These are phyloP conservation scores for Phytophthora fragariaefolia DNA, from an alignment of 352 stramenopile genomes.

Conservation along the genomic window DNA sequence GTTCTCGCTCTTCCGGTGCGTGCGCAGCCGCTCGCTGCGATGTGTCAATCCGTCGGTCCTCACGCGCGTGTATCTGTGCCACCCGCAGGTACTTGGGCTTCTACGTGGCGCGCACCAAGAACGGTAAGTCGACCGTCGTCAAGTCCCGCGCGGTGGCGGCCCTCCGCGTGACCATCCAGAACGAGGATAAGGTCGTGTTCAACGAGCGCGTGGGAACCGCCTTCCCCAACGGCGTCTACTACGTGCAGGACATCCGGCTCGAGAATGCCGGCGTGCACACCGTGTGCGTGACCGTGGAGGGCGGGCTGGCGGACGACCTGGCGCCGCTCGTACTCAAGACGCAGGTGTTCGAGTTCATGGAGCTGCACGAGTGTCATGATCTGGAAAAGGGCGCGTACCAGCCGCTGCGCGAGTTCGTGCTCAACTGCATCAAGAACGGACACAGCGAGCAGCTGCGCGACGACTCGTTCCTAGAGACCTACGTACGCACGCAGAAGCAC, in stretches of 20 bases:
- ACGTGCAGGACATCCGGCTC: conserved; percentile 78
- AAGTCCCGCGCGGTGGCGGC: conserved; percentile 56
- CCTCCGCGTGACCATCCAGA: conserved; percentile 77
- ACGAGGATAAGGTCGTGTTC: conserved; percentile 83
- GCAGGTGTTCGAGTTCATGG: conserved; percentile 85
- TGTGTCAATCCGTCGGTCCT: neutral
- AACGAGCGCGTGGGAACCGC: conserved; percentile 54
- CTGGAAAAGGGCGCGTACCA: conserved; percentile 60
- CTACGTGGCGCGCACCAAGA: conserved; percentile 68
- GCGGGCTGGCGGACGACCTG: conserved; percentile 53
- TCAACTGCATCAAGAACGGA: conserved; percentile 47
- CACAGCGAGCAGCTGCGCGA: conserved; percentile 61
- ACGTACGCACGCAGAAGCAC: conserved; percentile 65
- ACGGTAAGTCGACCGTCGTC: conserved; percentile 70
- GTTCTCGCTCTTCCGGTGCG: conserved; percentile 79
- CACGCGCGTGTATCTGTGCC: neutral
- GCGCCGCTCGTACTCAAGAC: conserved; percentile 66
- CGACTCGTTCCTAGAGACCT: conserved; percentile 62
- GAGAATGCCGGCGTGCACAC: conserved; percentile 67
- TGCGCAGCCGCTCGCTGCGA: neutral
- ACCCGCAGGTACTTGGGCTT: conserved; percentile 68
- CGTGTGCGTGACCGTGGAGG: conserved; percentile 66
- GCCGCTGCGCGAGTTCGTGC: conserved; percentile 63
- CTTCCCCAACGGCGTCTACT: conserved; percentile 84
- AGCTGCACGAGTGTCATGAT: conserved; percentile 69